Conservation (phyloP, 352 stramenopile genomes). For the Lagenidium sp. region DNA sequence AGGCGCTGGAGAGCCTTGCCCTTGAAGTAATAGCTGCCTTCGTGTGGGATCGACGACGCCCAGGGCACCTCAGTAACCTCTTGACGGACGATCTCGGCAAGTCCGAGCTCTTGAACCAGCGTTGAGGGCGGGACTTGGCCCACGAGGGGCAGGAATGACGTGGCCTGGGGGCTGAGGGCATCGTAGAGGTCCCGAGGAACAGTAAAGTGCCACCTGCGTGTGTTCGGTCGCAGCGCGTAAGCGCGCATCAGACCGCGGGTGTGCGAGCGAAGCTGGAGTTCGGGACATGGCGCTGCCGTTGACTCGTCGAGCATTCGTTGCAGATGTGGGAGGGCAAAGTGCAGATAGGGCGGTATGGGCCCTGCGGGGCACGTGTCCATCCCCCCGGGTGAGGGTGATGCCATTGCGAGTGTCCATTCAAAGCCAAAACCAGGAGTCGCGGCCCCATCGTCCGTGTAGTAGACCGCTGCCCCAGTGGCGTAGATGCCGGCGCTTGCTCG, state of each 20-base stretch:
- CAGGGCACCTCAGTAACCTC: constrained; percentile 62
- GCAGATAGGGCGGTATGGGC: constrained; percentile 14
- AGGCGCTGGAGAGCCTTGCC: constrained; percentile 75
- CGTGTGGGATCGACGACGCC: constrained; percentile 29
- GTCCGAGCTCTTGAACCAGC: constrained; percentile 9
- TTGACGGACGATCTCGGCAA: constrained; percentile 28
- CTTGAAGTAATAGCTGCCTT: constrained; percentile 84
- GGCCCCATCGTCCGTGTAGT: constrained; percentile 7
- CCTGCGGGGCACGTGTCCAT: not conserved
- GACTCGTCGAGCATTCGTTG: constrained; percentile 38
- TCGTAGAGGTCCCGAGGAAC: constrained; percentile 27
- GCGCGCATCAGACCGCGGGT: constrained; percentile 61
- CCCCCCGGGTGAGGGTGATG: not conserved
- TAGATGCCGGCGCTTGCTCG: constrained; percentile 47
- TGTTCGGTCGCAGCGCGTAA: constrained; percentile 21
- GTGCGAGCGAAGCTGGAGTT: constrained; percentile 61
- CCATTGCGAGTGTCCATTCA: constrained; percentile 30
- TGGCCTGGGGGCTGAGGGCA: constrained; percentile 27
- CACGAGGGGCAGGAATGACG: constrained; percentile 42
- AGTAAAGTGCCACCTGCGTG: constrained; percentile 37
- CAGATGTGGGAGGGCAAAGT: constrained; percentile 63
- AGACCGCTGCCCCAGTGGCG: constrained; percentile 14
- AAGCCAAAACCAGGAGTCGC: constrained; percentile 57
- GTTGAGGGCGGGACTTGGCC: constrained; percentile 17
- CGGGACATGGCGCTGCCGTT: constrained; percentile 24